Evolutionary conservation across 768 basidiomycete species (phyloP).

Genomic region (Pleurotus sapidus): DNA sequence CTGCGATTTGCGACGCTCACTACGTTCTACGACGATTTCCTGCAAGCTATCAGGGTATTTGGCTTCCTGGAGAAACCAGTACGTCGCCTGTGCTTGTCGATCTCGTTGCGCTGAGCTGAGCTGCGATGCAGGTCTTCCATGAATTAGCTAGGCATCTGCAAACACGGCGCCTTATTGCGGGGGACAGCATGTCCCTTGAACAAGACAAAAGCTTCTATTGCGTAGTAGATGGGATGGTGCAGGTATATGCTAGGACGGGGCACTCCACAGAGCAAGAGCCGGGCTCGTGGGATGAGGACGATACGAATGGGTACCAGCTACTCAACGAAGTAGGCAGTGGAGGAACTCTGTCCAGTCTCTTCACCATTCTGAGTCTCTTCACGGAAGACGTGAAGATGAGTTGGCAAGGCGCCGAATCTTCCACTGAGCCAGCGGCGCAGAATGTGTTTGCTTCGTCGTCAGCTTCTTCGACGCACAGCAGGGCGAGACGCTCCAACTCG

Average conservation of each 20-base stretch:
- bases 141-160: slow-evolving; percentile 96
- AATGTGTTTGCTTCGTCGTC: not conserved
- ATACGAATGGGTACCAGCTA: slow-evolving; percentile 94
- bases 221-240: slow-evolving; percentile 96
- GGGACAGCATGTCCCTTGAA: slow-evolving; percentile 89
- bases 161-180: slow-evolving; percentile 92
- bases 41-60: slow-evolving; percentile 95
- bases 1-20: slow-evolving; percentile 69
- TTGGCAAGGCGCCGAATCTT: slow-evolving; percentile 71
- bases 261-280: slow-evolving; percentile 43
- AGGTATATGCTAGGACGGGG: slow-evolving; percentile 81
- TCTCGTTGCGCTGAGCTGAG: not conserved
- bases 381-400: slow-evolving; percentile 92
- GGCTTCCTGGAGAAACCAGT: slow-evolving; percentile 97
- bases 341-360: slow-evolving; percentile 92
- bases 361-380: slow-evolving; percentile 95
- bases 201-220: slow-evolving; percentile 96
- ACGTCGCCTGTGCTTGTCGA: slow-evolving; percentile 18
- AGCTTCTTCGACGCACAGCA: slow-evolving; percentile 24
- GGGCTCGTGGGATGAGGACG: slow-evolving; percentile 75
- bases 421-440: slow-evolving; percentile 12
- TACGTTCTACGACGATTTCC: slow-evolving; percentile 95
- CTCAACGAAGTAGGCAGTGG: slow-evolving; percentile 96
- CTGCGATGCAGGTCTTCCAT: slow-evolving; percentile 74
- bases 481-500: slow-evolving; percentile 46